Evolutionary conservation across 2,329 filamentous ascomycete species (phyloP).

Genomic region (Cercospora sp.): DNA sequence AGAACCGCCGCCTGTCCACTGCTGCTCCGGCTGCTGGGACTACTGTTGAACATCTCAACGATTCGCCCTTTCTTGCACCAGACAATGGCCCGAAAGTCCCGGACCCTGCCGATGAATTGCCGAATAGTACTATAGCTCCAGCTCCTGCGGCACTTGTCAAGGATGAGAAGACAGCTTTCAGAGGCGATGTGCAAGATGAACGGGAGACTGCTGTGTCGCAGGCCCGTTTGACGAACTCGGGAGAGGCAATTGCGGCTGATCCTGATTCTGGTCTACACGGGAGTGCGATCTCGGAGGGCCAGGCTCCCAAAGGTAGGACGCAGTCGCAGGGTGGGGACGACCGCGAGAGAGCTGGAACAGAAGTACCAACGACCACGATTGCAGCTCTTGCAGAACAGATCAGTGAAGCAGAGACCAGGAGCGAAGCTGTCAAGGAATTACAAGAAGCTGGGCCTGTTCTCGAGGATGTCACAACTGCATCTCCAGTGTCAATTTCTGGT

Average conservation of each 20-base stretch:
- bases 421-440: slow-evolving; percentile 7
- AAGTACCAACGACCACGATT: not conserved
- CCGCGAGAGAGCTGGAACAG: not conserved
- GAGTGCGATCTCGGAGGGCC: not conserved
- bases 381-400: slow-evolving; percentile 9
- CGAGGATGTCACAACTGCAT: not conserved
- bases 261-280: not conserved
- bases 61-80: not conserved
- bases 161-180: not conserved
- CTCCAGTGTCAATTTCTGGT: not conserved
- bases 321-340: not conserved
- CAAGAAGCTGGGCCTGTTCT: slow-evolving; percentile 4
- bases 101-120: not conserved
- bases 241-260: not conserved
- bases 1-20: not conserved
- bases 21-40: not conserved
- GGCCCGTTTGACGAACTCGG: not conserved
- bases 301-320: not conserved
- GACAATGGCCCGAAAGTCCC: slow-evolving; percentile 1
- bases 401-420: slow-evolving; percentile 10
- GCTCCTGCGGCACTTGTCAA: not conserved
- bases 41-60: not conserved
- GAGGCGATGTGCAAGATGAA: not conserved
- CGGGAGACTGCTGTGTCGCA: not conserved
- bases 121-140: not conserved